Percentiles rank a stretch among this genome's conserved stretches.
Conservation (phyloP, 2,329 filamentous ascomycete genomes). For the Elsinoe necatrix region DNA sequence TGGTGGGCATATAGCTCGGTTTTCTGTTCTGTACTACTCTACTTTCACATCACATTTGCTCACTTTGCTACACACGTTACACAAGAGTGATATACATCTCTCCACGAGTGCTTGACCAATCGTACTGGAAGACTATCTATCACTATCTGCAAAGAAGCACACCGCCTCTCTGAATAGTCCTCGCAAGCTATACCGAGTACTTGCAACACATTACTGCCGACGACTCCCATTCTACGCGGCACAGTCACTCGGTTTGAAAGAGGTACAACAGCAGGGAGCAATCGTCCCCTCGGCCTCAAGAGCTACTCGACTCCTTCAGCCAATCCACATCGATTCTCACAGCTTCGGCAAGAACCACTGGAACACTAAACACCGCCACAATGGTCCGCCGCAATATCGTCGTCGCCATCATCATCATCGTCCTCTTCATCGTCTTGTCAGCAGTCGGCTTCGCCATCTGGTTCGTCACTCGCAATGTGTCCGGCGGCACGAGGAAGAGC, state of each 20-base stretch:
- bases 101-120: neutral
- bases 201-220: too few relatives aligned
- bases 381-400: constrained; percentile 47
- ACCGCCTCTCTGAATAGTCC: neutral
- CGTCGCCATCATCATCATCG: constrained; percentile 46
- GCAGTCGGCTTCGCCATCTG: constrained; percentile 44
- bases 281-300: too few relatives aligned
- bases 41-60: neutral
- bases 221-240: too few relatives aligned
- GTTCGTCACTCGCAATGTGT: constrained; percentile 31
- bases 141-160: neutral
- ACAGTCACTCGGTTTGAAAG: too few relatives aligned
- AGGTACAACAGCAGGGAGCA: too few relatives aligned
- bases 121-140: neutral
- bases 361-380: neutral
- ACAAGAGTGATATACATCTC: neutral
- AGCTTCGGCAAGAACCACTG: too few relatives aligned
- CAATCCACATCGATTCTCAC: too few relatives aligned
- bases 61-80: neutral
- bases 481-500: constrained; percentile 24
- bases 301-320: too few relatives aligned
- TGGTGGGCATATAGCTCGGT: neutral
- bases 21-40: neutral
- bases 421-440: constrained; percentile 44
- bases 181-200: too few relatives aligned